These are phyloP conservation scores for Lindgomyces ingoldianus DNA, from an alignment of 495 filamentous ascomycete species.

Conservation along the genomic window DNA sequence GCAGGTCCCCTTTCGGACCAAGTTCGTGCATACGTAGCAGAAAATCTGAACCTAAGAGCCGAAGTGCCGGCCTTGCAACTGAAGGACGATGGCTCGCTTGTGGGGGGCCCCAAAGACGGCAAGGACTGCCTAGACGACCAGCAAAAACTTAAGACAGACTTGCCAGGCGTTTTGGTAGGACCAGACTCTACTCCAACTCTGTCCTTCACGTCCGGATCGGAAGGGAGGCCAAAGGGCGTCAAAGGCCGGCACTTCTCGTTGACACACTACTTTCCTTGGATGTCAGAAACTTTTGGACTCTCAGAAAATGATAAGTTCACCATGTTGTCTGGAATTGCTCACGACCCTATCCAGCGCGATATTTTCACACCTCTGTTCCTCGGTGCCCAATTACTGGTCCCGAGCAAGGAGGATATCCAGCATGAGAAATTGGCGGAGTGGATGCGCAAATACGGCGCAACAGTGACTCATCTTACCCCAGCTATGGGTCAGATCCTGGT, in stretches of 20 bases:
- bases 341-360: slow-evolving; percentile 90
- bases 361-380: slow-evolving; percentile 94
- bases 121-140: slow-evolving; percentile 66
- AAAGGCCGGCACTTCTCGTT: slow-evolving; percentile 84
- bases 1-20: slow-evolving; percentile 66
- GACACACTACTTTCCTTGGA: slow-evolving; percentile 89
- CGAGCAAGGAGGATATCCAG: slow-evolving; percentile 79
- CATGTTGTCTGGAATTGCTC: slow-evolving; percentile 64
- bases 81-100: slow-evolving; percentile 69
- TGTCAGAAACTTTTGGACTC: slow-evolving; percentile 78
- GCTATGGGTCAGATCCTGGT: slow-evolving; percentile 96
- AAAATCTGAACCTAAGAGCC: slow-evolving; percentile 70
- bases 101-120: slow-evolving; percentile 65
- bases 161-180: slow-evolving; percentile 78
- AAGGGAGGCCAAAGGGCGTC: slow-evolving; percentile 86
- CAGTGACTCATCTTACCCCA: slow-evolving; percentile 88
- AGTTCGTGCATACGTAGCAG: slow-evolving; percentile 73
- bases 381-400: slow-evolving; percentile 78
- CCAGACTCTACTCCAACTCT: slow-evolving; percentile 86
- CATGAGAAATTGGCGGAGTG: slow-evolving; percentile 89
- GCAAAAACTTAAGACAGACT: slow-evolving; percentile 53
- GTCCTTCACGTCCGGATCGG: slow-evolving; percentile 81
- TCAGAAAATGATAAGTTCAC: slow-evolving; percentile 77
- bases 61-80: slow-evolving; percentile 77
- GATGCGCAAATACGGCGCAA: slow-evolving; percentile 78